Evolutionary conservation across 2,329 filamentous ascomycete genomes (phyloP), one percentile per base, ranked within the genome.

Genomic region (Cladosporium sphaerospermum): DNA sequence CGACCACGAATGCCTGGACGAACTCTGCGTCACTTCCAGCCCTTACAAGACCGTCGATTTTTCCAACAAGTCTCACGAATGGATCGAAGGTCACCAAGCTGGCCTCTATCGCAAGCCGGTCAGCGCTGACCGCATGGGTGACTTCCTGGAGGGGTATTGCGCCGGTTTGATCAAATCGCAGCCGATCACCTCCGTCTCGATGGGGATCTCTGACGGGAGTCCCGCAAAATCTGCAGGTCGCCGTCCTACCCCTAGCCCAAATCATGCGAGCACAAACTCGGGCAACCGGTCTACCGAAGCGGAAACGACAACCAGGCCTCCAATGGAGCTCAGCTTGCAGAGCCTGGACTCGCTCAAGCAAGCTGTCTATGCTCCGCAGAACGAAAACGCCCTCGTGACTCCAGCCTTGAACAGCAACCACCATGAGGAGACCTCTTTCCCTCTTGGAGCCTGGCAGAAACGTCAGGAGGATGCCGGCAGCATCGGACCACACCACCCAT

Each of bases 141-240:
- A 65, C 23, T 67, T 60, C 50, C 53, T 70, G 9, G 59, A 65
- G 6, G 68, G 68, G 9, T 70, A 69, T 56, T 68, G 66, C 48
- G 58, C 62, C 23, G 67, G 66, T 9, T 49, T 68, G 41, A 56
- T 65, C 37, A 62, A 65, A 43, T 62, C 64, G 6, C 54, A 58
- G 28, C 56, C 56, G 32, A 33, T 45, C 39, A 44, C 41, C 9
- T 36, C 34, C 10, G 50, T 45, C 18, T 53, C 48, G 4, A 49
- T 36, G 39, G 47, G 54, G 33, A 32, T 55, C 54, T 57, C 56
- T 28, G 62, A 57, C 31, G 60, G 62, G 23, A 65, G 61, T 45
- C 64, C 63, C 1, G 45, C 57, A 28, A 64, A 60, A 47, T 40
- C 54, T 8, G 34, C 41, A 14, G 59, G 59, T 8, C 59, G 62